These are phyloP conservation scores for Geranium rotundifolium DNA, from an alignment of 345 rosid genomes.

Conservation along the genomic window DNA sequence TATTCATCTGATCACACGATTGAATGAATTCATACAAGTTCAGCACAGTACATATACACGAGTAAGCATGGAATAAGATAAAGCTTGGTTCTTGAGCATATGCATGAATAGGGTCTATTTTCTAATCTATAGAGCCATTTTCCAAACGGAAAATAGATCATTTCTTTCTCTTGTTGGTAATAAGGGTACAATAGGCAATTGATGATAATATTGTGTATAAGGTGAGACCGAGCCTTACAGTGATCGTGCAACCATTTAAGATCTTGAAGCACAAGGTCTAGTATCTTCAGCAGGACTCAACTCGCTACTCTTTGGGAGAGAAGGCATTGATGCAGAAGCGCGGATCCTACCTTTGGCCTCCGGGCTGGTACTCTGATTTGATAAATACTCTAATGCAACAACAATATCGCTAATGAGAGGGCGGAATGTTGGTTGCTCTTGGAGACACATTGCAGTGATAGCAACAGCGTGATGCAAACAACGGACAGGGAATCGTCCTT, in stretches of 20 bases:
- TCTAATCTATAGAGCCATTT: too few species aligned
- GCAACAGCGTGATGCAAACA: conserved; percentile 88
- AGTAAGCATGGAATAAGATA: too few species aligned
- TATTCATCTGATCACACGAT: neutral
- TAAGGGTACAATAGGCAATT: too few species aligned
- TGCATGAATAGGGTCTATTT: too few species aligned
- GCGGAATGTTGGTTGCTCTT: conserved; percentile 82
- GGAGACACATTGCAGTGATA: conserved; percentile 79
- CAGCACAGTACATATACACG: too few species aligned
- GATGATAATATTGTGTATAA: too few species aligned
- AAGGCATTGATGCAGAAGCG: conserved; percentile 14
- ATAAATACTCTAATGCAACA: conserved; percentile 70
- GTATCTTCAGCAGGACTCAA: neutral
- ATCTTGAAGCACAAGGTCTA: neutral
- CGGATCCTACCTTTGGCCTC: conserved; percentile 14
- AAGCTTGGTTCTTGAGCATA: too few species aligned
- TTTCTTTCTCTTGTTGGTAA: too few species aligned
- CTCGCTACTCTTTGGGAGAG: neutral
- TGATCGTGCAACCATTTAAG: neutral
- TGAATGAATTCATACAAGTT: too few species aligned
- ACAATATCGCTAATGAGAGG: conserved; percentile 77
- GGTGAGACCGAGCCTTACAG: too few species aligned
- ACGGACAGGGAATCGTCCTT: conserved; percentile 58
- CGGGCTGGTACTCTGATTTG: conserved; percentile 25
- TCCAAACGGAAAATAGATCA: too few species aligned